Base-by-base conservation (phyloP, 2,329 filamentous ascomycete species). In the Trichothecium sympodiale region DNA sequence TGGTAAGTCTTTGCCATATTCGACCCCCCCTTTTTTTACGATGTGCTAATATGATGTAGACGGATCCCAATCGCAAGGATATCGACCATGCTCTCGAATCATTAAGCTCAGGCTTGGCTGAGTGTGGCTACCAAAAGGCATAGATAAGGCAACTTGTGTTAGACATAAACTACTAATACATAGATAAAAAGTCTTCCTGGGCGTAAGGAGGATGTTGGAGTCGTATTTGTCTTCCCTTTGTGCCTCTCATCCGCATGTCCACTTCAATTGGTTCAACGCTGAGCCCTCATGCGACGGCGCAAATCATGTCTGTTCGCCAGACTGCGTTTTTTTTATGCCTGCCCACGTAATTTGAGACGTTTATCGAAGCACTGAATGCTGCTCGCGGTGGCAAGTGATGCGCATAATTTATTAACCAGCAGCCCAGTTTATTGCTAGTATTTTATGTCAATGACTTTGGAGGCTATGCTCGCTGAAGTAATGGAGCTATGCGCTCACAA, bases 51-150 rank as follows among this genome's bases (percentile, higher is more conserved):
- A 25, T 25, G 20, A 25, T 25, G 10, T 10, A 25, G 63, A 84
- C 80, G 50, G 85, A 95, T 53, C 73, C 84, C 18, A 75, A 74
- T 43, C 73, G 88, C 43, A 72, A 71, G 35, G 86, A 98, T 55
- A 77, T 96, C 48, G 83, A 93, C 44, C 83, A 81, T 51, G 91
- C 89, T 2, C 69, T 96, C 42, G 67, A 77, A 47, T 83, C 84
- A 31, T 61, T 98, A 47, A 79, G 81, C 63, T 74, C 79, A 38
- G 77, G 80, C 8, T 63, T 96, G 43, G 56, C 65, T 2, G 88
- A 94, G 60, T 80, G 77, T 38, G 85, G 86, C 35, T 76, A 76
- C 44, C 63, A 66, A 45, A 70, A 69, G 43, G 49, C 51, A 34
- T 52, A 48, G 29, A 32, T 16, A 7, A 14, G 8, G 23, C 29